phyloP scores from a whole-genome alignment of 139 green algal species.

The Diplosphaera chodatii region DNA sequence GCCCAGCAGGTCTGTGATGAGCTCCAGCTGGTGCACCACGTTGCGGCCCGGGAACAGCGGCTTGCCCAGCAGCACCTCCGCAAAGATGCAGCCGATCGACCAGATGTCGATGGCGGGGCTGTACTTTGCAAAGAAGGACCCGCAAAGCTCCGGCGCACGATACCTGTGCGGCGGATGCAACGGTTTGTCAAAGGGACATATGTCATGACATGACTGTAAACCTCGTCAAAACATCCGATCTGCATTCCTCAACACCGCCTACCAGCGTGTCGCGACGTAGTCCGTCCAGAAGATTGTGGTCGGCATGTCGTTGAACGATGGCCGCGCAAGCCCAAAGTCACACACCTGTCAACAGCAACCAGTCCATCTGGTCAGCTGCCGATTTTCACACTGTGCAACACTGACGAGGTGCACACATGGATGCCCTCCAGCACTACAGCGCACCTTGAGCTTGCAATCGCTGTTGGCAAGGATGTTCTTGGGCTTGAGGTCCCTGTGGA shows the following conservation, averaged over 20 bases:
- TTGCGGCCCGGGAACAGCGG: constrained; percentile 96
- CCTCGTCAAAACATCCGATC: no score
- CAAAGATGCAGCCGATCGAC: constrained; percentile 97
- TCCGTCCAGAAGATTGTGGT: constrained; percentile 97
- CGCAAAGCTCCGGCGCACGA: constrained; percentile 92
- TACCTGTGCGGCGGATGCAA: constrained; percentile 52
- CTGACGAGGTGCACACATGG: no score
- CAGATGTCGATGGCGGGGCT: constrained; percentile 95
- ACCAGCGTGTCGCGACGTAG: constrained; percentile 90
- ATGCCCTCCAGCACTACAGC: no score
- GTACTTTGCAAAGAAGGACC: constrained; percentile 96
- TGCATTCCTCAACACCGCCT: no score
- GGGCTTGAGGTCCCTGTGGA: constrained; percentile 95
- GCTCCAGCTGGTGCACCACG: constrained; percentile 97
- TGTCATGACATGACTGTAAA: no score
- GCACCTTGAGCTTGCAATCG: constrained; percentile 97
- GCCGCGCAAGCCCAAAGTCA: constrained; percentile 91
- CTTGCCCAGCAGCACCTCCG: constrained; percentile 86
- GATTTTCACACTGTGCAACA: no score
- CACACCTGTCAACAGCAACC: constrained; percentile 73
- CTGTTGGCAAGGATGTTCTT: constrained; percentile 98
- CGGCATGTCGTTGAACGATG: constrained; percentile 90
- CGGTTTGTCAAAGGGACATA: no score
- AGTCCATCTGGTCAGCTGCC: no score
- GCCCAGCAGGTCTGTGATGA: constrained; percentile 97